Evolutionary conservation across 768 basidiomycete species (phyloP).

Genomic region (Pleurotus salmoneostramineus): DNA sequence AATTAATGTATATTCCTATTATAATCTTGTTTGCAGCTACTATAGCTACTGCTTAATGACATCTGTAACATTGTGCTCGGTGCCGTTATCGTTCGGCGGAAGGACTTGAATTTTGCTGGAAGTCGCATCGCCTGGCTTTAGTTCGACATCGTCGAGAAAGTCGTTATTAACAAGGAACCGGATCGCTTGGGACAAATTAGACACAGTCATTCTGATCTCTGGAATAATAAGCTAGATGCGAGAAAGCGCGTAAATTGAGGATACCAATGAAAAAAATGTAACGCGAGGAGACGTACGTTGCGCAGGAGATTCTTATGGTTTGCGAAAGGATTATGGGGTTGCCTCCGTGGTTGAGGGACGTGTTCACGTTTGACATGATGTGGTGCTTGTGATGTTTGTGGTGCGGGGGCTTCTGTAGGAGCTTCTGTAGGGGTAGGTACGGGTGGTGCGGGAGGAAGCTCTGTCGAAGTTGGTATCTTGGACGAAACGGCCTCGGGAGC

Average conservation of each 20-base stretch:
- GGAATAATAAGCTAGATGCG: slow-evolving; percentile 65
- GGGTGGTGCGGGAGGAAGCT: neutral
- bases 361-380: neutral
- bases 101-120: slow-evolving; percentile 62
- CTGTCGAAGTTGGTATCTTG: slow-evolving; percentile 25
- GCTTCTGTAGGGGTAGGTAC: slow-evolving; percentile 3
- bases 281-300: slow-evolving; percentile 49
- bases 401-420: neutral
- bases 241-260: slow-evolving; percentile 5
- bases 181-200: slow-evolving; percentile 90
- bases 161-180: slow-evolving; percentile 88
- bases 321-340: slow-evolving; percentile 60
- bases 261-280: neutral
- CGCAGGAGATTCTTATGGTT: slow-evolving; percentile 70
- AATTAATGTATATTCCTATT: neutral
- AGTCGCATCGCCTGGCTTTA: slow-evolving; percentile 73
- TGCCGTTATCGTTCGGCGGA: slow-evolving; percentile 4
- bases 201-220: slow-evolving; percentile 85
- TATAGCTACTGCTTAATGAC: no score
- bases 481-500: slow-evolving; percentile 60
- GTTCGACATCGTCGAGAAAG: slow-evolving; percentile 77
- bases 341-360: slow-evolving; percentile 40
- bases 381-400: slow-evolving; percentile 17
- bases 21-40: neutral
- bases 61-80: no score